A percentile compares a stretch with the other conserved stretches of the same genome.
These are phyloP conservation scores for Leccinum aurantiacum DNA, from an alignment of 768 basidiomycete species.

Conservation along the genomic window DNA sequence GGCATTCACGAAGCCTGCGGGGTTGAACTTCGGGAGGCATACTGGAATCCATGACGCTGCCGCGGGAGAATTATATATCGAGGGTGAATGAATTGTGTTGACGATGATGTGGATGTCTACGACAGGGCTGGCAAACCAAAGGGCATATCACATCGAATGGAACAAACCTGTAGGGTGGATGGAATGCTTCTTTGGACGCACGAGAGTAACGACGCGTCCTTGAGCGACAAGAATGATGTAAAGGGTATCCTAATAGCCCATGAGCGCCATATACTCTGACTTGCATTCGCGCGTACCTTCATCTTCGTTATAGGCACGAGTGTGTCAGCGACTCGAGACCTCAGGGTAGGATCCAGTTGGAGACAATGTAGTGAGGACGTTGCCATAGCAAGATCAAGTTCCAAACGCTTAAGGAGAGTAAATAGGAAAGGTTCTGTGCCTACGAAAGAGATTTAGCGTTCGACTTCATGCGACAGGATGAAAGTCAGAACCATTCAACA, in stretches of 20 bases:
- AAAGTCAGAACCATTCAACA: conserved; percentile 55
- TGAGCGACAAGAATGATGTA: conserved; percentile 86
- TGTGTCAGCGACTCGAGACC: conserved; percentile 75
- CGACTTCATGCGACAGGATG: not conserved
- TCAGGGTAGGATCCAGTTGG: conserved; percentile 63
- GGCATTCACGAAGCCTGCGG: conserved; percentile 86
- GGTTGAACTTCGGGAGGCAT: conserved; percentile 93
- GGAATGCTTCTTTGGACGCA: conserved; percentile 89
- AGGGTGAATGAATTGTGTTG: conserved; percentile 85
- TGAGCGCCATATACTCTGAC: not conserved
- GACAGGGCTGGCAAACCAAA: not conserved
- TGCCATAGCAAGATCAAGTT: conserved; percentile 78
- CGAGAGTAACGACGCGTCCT: conserved; percentile 78
- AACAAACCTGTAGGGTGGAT: conserved; percentile 87
- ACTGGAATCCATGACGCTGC: conserved; percentile 93
- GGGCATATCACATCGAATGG: not conserved
- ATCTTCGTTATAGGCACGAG: conserved; percentile 80
- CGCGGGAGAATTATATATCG: conserved; percentile 72
- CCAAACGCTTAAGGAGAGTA: conserved; percentile 66
- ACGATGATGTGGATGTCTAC: conserved; percentile 86
- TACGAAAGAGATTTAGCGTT: conserved; percentile 29
- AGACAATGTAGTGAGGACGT: conserved; percentile 82
- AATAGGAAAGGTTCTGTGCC: conserved; percentile 82
- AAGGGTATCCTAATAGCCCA: conserved; percentile 67
- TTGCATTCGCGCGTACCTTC: conserved; percentile 50